These are phyloP conservation scores for Lodderomyces orthopsilosis DNA, from an alignment of 1,139 yeast species.

Conservation along the genomic window DNA sequence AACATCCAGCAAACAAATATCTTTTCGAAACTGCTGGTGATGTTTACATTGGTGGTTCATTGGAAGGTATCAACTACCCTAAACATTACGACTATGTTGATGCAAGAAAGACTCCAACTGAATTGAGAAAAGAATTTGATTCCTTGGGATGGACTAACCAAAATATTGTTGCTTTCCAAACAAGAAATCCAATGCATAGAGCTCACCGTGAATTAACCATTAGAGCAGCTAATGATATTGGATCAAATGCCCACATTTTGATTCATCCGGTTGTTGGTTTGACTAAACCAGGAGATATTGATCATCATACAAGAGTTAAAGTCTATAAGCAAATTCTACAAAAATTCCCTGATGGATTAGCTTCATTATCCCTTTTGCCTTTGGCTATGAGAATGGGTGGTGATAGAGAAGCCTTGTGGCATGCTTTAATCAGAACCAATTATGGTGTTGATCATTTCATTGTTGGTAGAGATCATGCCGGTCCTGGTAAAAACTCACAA, in stretches of 20 bases:
- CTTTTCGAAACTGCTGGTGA: constrained; percentile 75
- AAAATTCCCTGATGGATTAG: constrained; percentile 92
- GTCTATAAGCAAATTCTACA: constrained; percentile 90
- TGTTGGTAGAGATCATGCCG: constrained; percentile 98
- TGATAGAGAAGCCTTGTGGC: constrained; percentile 98
- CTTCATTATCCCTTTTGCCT: constrained; percentile 82
- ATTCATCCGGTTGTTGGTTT: constrained; percentile 97
- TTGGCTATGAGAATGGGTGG: constrained; percentile 99
- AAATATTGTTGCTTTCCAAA: constrained; percentile 93
- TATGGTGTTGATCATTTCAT: constrained; percentile 97
- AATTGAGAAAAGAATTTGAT: constrained; percentile 78
- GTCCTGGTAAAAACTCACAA: constrained; percentile 91
- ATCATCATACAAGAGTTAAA: constrained; percentile 94
- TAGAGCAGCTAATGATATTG: constrained; percentile 72
- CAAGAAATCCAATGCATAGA: constrained; percentile 98
- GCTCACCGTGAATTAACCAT: constrained; percentile 96
- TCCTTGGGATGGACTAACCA: constrained; percentile 72
- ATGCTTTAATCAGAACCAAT: constrained; percentile 93
- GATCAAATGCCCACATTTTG: constrained; percentile 59
- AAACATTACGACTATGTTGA: constrained; percentile 89
- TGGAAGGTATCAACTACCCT: constrained; percentile 82
- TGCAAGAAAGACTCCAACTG: constrained; percentile 85
- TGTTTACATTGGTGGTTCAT: constrained; percentile 79
- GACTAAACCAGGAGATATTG: constrained; percentile 97
- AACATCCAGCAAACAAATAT: constrained; percentile 88